phyloP scores from a whole-genome alignment of 805 yeast species.

The Teunomyces kruisii region DNA sequence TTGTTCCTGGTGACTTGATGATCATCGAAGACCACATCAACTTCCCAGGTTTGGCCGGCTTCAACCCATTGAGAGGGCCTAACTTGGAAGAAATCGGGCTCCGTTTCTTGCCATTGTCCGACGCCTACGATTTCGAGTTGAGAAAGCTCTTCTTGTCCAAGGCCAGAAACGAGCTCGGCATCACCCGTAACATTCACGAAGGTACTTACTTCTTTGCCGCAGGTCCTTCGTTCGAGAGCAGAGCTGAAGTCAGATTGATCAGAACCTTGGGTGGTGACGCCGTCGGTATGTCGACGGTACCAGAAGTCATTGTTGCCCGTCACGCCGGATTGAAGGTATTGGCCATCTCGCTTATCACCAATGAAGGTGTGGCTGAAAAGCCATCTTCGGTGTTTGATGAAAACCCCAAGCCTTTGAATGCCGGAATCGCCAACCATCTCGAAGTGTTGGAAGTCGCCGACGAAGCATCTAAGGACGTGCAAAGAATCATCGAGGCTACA shows the following conservation, averaged over 20 bases:
- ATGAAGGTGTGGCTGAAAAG: constrained; percentile 68
- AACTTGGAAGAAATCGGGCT: constrained; percentile 81
- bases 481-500: constrained; percentile 62
- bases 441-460: constrained; percentile 86
- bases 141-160: constrained; percentile 59
- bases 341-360: constrained; percentile 85
- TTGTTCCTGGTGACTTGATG: constrained; percentile 87
- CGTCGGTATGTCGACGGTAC: constrained; percentile 98
- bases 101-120: constrained; percentile 82
- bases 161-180: constrained; percentile 44
- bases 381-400: constrained; percentile 67
- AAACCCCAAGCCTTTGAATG: constrained; percentile 51
- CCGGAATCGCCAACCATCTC: constrained; percentile 86
- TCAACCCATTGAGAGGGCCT: constrained; percentile 84
- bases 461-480: constrained; percentile 79
- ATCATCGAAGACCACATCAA: constrained; percentile 85
- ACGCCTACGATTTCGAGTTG: constrained; percentile 79
- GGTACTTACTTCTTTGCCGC: constrained; percentile 84
- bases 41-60: constrained; percentile 87
- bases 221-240: constrained; percentile 91
- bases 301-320: constrained; percentile 91
- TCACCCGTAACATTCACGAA: constrained; percentile 71
- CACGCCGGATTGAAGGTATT: constrained; percentile 81
- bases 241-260: constrained; percentile 87
- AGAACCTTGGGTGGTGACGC: constrained; percentile 81